Percentiles rank a stretch among this genome's conserved stretches.
These are phyloP conservation scores for Rhazya stricta DNA, from an alignment of 257 asterid genomes.

Conservation along the genomic window DNA sequence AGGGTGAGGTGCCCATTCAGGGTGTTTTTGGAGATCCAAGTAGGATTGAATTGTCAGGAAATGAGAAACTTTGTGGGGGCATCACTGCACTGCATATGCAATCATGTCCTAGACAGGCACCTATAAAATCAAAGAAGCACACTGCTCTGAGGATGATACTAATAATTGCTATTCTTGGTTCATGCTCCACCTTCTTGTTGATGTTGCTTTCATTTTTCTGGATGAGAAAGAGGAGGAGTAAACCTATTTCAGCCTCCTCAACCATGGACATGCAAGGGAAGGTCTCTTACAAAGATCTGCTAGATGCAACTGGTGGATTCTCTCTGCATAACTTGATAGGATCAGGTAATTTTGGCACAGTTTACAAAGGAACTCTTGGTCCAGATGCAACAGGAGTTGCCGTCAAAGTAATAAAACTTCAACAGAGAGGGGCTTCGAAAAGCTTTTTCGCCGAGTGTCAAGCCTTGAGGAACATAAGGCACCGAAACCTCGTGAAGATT, in stretches of 20 bases:
- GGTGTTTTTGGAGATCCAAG: conserved; percentile 38
- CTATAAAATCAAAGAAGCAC: conserved; percentile 16
- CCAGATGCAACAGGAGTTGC: conserved; percentile 34
- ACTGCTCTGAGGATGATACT: conserved; percentile 19
- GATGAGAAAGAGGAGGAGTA: conserved; percentile 16
- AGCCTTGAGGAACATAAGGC: conserved; percentile 42
- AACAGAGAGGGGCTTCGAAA: conserved; percentile 37
- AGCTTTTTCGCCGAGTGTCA: conserved; percentile 48
- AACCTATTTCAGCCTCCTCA: conserved; percentile 16
- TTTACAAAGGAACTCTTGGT: conserved; percentile 37
- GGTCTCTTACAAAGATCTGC: conserved; percentile 38
- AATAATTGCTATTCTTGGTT: conserved; percentile 18
- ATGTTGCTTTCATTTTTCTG: conserved; percentile 28
- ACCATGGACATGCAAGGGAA: conserved; percentile 19
- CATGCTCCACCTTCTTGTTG: conserved; percentile 23
- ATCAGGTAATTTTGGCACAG: conserved; percentile 45
- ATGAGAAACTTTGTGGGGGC: conserved; percentile 45
- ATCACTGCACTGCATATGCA: conserved; percentile 27
- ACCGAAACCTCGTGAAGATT: conserved; percentile 43
- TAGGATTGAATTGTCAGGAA: conserved; percentile 27
- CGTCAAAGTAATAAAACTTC: conserved; percentile 41
- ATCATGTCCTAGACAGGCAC: conserved; percentile 27
- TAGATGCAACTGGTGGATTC: conserved; percentile 38
- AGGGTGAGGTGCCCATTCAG: conserved; percentile 35
- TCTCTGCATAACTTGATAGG: conserved; percentile 35